These are phyloP conservation scores for Neurospora sp. DNA, from an alignment of 2,329 filamentous ascomycete species.

Conservation along the genomic window DNA sequence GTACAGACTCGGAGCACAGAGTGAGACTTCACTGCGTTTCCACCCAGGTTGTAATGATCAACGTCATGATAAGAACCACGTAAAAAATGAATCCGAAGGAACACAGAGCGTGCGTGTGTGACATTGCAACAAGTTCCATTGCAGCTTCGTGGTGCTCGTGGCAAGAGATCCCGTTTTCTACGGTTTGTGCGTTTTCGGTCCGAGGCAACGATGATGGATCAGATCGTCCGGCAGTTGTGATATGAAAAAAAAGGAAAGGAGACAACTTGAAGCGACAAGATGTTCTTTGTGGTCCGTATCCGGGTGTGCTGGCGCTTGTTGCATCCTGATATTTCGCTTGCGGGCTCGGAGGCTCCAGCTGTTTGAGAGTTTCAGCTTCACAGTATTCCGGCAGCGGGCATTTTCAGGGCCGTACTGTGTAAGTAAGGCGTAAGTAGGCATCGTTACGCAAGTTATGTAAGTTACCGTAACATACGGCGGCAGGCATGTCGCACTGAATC, in stretches of 20 bases:
- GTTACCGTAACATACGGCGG: neutral
- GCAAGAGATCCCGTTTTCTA: neutral
- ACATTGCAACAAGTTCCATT: neutral
- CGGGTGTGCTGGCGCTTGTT: neutral
- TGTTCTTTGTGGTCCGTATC: neutral
- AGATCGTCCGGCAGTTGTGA: neutral
- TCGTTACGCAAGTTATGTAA: neutral
- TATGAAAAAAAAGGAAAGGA: neutral
- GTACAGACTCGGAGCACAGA: neutral
- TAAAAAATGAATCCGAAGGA: neutral
- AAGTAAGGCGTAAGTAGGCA: neutral
- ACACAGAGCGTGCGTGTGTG: neutral
- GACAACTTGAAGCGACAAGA: neutral
- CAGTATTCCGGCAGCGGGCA: neutral
- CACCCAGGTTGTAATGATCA: neutral
- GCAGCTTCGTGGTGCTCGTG: neutral
- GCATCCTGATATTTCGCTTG: neutral
- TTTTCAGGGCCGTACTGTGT: neutral
- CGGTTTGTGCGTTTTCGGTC: neutral
- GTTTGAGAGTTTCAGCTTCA: neutral
- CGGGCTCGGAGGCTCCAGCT: neutral
- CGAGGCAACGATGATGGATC: neutral
- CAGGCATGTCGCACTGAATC: neutral
- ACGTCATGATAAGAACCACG: neutral
- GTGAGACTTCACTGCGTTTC: neutral